Evolutionary conservation across 1,139 yeast species (phyloP).

Genomic region (Lodderomyces parapsilosis): DNA sequence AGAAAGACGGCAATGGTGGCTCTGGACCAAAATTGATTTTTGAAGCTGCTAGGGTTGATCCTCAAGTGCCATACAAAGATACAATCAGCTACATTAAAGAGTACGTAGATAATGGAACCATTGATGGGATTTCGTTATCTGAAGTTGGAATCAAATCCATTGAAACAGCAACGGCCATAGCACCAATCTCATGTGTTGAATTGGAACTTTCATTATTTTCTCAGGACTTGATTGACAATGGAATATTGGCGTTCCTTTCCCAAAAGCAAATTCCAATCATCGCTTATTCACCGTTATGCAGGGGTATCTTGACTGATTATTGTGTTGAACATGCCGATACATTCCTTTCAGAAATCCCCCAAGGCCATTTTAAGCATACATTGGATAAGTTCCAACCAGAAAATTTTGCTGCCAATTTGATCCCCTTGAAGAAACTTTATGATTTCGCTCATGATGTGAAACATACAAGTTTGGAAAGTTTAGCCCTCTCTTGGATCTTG

Average conservation of each 20-base stretch:
- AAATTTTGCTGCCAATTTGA: slow-evolving; percentile 50
- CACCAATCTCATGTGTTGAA: slow-evolving; percentile 67
- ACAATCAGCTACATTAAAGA: slow-evolving; percentile 51
- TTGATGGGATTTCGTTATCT: slow-evolving; percentile 68
- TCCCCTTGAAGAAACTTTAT: slow-evolving; percentile 41
- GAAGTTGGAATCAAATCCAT: slow-evolving; percentile 68
- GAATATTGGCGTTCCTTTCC: slow-evolving; percentile 55
- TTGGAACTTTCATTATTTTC: slow-evolving; percentile 70
- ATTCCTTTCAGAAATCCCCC: slow-evolving; percentile 39
- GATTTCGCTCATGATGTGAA: slow-evolving; percentile 47
- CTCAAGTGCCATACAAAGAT: slow-evolving; percentile 45
- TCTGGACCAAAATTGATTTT: slow-evolving; percentile 50
- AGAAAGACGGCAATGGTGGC: slow-evolving; percentile 2
- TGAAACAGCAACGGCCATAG: slow-evolving; percentile 46
- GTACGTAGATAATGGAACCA: slow-evolving; percentile 51
- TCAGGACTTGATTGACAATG: slow-evolving; percentile 59
- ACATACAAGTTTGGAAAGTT: slow-evolving; percentile 56
- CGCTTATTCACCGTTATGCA: slow-evolving; percentile 82
- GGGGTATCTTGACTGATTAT: slow-evolving; percentile 71
- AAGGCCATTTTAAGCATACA: slow-evolving; percentile 53
- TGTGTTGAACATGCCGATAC: slow-evolving; percentile 38
- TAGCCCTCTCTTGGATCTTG: slow-evolving; percentile 73
- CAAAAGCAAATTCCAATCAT: slow-evolving; percentile 56
- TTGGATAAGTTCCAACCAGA: slow-evolving; percentile 64
- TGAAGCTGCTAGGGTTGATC: slow-evolving; percentile 70